Conservation (phyloP, 208 protist species). For the Perkinsela sp. region DNA sequence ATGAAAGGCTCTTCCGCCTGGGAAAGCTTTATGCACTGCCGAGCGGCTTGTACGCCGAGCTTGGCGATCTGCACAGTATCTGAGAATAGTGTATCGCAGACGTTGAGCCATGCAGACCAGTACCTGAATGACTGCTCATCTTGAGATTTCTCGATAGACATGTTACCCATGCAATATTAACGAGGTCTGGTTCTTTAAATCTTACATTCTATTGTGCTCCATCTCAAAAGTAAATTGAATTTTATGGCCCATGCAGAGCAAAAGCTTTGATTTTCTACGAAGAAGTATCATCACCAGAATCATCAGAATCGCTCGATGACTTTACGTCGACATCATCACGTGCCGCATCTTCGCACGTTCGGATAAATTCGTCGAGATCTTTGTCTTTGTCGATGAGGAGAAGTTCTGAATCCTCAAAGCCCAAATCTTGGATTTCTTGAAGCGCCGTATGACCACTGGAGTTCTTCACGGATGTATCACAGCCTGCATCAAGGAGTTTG, state of each 20-base stretch:
- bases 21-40: not conserved
- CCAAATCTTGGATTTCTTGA: not conserved
- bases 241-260: too few species aligned
- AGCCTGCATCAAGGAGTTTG: not conserved
- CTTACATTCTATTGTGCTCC: too few species aligned
- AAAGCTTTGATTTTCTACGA: too few species aligned
- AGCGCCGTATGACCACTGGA: not conserved
- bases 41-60: not conserved
- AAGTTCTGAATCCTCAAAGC: not conserved
- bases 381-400: not conserved
- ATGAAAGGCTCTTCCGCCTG: not conserved
- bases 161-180: too few species aligned
- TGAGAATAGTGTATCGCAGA: not conserved
- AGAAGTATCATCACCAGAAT: too few species aligned
- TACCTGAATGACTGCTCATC: too few species aligned
- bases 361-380: not conserved
- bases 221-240: too few species aligned
- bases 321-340: too few species aligned
- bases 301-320: too few species aligned
- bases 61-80: not conserved
- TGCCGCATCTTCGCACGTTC: not conserved
- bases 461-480: not conserved
- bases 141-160: too few species aligned
- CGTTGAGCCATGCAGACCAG: not conserved
- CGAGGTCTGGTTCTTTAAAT: too few species aligned